These are phyloP conservation scores for Vanrija humicola DNA, from an alignment of 1,284 basidiomycete genomes.

Conservation along the genomic window DNA sequence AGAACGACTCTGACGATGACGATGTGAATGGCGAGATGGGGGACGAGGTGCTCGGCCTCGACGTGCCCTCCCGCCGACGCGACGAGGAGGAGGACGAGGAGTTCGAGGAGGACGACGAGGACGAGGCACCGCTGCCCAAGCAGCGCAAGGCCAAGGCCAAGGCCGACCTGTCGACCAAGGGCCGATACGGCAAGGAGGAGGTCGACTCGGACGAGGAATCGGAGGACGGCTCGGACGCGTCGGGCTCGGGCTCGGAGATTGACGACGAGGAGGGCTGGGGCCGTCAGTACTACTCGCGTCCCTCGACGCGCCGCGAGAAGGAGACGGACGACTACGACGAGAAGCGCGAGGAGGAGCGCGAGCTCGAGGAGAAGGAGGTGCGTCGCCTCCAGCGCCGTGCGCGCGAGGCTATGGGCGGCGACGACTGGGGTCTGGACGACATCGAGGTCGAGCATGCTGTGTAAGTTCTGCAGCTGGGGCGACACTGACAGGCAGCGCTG, in stretches of 20 bases:
- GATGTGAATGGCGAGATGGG: conserved; percentile 39
- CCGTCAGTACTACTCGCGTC: conserved; percentile 69
- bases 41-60: conserved; percentile 68
- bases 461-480: background rate
- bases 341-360: conserved; percentile 25
- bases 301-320: conserved; percentile 34
- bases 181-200: conserved; percentile 46
- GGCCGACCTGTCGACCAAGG: conserved; percentile 36
- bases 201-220: conserved; percentile 56
- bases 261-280: conserved; percentile 70
- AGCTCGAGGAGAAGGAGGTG: conserved; percentile 40
- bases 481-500: conserved; percentile 1
- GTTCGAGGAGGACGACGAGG: conserved; percentile 50
- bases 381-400: conserved; percentile 71
- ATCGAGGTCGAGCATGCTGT: conserved; percentile 50
- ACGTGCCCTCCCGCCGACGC: conserved; percentile 34
- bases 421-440: conserved; percentile 76
- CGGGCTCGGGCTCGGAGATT: conserved; percentile 36
- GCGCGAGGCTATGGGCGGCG: conserved; percentile 68
- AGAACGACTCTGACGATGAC: conserved; percentile 52
- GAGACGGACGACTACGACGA: conserved; percentile 52
- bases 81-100: conserved; percentile 37
- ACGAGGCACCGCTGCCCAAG: conserved; percentile 15
- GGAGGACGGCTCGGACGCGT: conserved; percentile 37
- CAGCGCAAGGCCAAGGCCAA: conserved; percentile 48